phyloP scores from a whole-genome alignment of 2,329 filamentous ascomycete species.

The Alternaria infectoria region DNA sequence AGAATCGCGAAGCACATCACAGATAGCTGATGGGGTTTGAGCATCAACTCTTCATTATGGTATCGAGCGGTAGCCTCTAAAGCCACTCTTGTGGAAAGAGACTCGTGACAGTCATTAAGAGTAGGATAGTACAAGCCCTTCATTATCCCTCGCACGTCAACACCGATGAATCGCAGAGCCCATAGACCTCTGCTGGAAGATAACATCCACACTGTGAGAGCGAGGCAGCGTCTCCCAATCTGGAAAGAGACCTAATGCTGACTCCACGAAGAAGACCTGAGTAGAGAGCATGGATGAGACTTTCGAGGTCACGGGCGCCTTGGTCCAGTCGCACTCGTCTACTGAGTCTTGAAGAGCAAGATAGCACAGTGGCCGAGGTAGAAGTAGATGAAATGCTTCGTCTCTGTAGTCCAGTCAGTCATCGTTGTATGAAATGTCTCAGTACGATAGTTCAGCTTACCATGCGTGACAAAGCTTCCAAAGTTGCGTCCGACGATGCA shows the following conservation, averaged over 20 bases:
- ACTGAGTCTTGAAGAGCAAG: constrained; percentile 98
- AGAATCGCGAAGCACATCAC: background rate
- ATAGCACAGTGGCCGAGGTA: constrained; percentile 99
- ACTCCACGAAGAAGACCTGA: background rate
- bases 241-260: constrained; percentile 9
- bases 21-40: background rate
- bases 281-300: constrained; percentile 1
- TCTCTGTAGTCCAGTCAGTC: constrained; percentile 67
- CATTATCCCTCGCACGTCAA: background rate
- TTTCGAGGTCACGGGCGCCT: constrained; percentile 2
- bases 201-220: background rate
- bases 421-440: too few relatives aligned
- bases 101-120: constrained; percentile 31
- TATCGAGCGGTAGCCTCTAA: constrained; percentile 15
- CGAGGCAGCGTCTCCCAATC: background rate
- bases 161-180: constrained; percentile 3
- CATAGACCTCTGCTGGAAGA: constrained; percentile 3
- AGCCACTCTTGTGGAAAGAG: constrained; percentile 29
- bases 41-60: constrained; percentile 16
- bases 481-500: constrained; percentile 99
- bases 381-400: constrained; percentile 99
- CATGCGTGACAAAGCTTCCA: constrained; percentile 97
- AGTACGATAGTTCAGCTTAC: constrained; percentile 57
- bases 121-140: constrained; percentile 6
- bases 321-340: constrained; percentile 21